These are phyloP conservation scores for Cynanchum wilfordii DNA, from an alignment of 257 asterid genomes.

Conservation along the genomic window DNA sequence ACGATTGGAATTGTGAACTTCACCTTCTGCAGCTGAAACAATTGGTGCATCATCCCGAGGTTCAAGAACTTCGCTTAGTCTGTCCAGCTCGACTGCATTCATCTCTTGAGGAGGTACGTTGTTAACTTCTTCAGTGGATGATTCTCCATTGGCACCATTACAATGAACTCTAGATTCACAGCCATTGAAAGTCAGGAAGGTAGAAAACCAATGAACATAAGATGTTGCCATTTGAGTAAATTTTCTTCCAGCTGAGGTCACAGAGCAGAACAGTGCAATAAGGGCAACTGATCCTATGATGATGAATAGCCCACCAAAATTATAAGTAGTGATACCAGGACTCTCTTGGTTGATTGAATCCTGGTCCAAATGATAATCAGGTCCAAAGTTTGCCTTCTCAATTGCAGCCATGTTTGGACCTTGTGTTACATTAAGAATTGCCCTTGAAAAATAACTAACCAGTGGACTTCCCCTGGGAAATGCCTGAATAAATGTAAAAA, in stretches of 20 bases:
- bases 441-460: constrained; percentile 35
- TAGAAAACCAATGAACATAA: constrained; percentile 5
- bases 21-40: constrained; percentile 9
- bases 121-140: constrained; percentile 8
- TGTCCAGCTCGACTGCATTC: neutral
- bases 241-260: constrained; percentile 26
- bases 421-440: constrained; percentile 45
- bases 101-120: neutral
- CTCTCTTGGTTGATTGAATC: constrained; percentile 40
- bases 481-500: constrained; percentile 33
- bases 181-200: neutral
- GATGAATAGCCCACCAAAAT: constrained; percentile 55
- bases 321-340: constrained; percentile 34
- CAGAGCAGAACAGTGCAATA: constrained; percentile 40
- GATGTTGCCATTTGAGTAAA: neutral
- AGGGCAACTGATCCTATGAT: constrained; percentile 38
- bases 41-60: neutral
- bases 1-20: constrained; percentile 7
- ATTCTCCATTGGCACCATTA: neutral
- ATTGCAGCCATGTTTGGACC: constrained; percentile 26
- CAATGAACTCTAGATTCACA: constrained; percentile 7
- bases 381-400: constrained; percentile 40
- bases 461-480: constrained; percentile 35
- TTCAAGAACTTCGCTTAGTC: neutral
- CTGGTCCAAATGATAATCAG: constrained; percentile 29